Percentiles rank a stretch among this genome's conserved stretches.
Evolutionary conservation across 2,329 filamentous ascomycete genomes (phyloP).

Genomic region (Pseudogymnoascus destructans): DNA sequence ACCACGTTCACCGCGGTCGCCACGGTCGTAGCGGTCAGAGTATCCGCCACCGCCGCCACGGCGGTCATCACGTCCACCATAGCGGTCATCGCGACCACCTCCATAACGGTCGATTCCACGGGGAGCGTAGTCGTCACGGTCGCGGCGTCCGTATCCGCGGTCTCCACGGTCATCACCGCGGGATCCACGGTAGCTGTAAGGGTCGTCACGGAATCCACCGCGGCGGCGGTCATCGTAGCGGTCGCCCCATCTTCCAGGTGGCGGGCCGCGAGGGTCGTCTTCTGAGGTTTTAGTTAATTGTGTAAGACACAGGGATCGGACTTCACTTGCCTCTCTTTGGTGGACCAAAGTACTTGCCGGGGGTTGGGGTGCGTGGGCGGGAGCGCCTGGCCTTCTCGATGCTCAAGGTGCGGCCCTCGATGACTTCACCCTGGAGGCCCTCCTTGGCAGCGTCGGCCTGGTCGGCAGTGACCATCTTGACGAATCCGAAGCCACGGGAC

Average conservation of each 20-base stretch:
- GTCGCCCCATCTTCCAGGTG: slow-evolving; percentile 36
- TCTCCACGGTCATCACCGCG: slow-evolving; percentile 33
- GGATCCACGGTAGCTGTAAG: slow-evolving; percentile 41
- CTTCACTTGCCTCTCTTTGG: slow-evolving; percentile 77
- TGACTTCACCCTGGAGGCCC: slow-evolving; percentile 83
- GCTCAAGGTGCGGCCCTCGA: slow-evolving; percentile 90
- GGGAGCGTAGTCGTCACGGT: slow-evolving; percentile 27
- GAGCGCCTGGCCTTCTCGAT: slow-evolving; percentile 97
- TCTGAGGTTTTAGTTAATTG: slow-evolving; percentile 29
- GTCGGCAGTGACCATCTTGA: slow-evolving; percentile 94
- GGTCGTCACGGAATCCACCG: slow-evolving; percentile 39
- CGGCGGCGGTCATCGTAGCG: slow-evolving; percentile 51
- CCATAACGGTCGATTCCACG: slow-evolving; percentile 29
- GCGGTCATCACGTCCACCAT: slow-evolving; percentile 28
- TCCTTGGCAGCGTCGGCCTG: slow-evolving; percentile 96
- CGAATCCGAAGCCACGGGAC: slow-evolving; percentile 96
- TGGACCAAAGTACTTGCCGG: slow-evolving; percentile 97
- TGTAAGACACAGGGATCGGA: slow-evolving; percentile 29
- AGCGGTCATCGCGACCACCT: slow-evolving; percentile 24
- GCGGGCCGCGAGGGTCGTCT: slow-evolving; percentile 37
- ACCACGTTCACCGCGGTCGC: slow-evolving; percentile 28
- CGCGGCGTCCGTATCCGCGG: slow-evolving; percentile 29
- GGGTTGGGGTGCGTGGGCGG: slow-evolving; percentile 87
- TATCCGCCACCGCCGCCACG: slow-evolving; percentile 33
- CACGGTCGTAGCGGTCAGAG: slow-evolving; percentile 31